Evolutionary conservation across 768 basidiomycete species (phyloP).

Genomic region (Boletus reticulatus): DNA sequence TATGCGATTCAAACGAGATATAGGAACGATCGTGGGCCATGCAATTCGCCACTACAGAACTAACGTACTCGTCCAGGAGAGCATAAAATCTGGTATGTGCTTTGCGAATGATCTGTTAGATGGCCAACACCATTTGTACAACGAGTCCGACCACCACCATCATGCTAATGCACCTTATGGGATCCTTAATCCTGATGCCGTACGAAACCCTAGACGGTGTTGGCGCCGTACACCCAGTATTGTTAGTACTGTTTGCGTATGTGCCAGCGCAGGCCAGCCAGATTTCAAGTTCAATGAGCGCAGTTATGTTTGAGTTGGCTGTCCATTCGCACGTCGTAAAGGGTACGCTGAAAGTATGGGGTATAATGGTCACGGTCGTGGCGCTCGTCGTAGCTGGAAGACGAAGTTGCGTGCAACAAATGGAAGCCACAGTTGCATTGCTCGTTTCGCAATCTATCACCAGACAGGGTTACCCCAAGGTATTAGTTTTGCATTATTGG

Average conservation of each 20-base stretch:
- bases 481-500: too few species aligned
- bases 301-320: background rate
- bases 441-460: background rate
- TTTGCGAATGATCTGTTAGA: too few species aligned
- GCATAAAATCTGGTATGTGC: too few species aligned
- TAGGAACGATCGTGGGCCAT: too few species aligned
- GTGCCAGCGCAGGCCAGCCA: background rate
- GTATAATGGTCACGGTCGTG: background rate
- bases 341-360: background rate
- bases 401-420: conserved; percentile 1
- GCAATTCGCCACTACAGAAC: too few species aligned
- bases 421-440: conserved; percentile 5
- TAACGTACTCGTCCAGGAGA: too few species aligned
- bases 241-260: background rate
- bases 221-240: background rate
- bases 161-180: background rate
- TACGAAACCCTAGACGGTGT: background rate
- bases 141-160: background rate
- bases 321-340: background rate
- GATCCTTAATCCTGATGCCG: background rate
- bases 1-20: too few species aligned
- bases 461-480: background rate
- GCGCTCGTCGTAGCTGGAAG: background rate
- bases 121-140: background rate
- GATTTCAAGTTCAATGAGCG: background rate